Conservation (phyloP, 371 early-diverging fungal genomes). For the Mucor ambiguus region DNA sequence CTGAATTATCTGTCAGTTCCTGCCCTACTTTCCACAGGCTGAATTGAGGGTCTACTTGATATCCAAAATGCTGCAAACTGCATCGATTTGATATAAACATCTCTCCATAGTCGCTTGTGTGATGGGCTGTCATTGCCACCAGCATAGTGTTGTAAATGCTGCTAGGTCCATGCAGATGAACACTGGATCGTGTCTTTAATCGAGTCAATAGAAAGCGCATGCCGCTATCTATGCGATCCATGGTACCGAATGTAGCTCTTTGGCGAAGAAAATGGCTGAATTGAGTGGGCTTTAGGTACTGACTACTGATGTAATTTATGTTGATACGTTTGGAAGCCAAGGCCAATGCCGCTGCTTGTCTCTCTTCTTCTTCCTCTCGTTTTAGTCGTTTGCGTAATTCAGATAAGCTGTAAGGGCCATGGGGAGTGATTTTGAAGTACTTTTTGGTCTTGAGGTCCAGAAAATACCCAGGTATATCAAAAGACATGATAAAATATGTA, state of each 20-base stretch:
- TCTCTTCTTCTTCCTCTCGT: conserved; percentile 19
- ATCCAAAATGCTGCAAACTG: conserved; percentile 28
- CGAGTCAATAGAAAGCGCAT: neutral
- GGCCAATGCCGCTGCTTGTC: conserved; percentile 1
- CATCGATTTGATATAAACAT: neutral
- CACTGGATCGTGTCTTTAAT: conserved; percentile 2
- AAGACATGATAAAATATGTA: conserved; percentile 18
- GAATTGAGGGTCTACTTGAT: conserved; percentile 34
- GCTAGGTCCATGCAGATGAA: conserved; percentile 8
- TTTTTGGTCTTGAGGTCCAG: conserved; percentile 25
- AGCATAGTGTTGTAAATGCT: conserved; percentile 6
- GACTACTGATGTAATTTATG: neutral
- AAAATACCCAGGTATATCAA: conserved; percentile 33
- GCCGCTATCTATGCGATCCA: neutral
- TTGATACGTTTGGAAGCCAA: neutral
- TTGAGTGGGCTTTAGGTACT: neutral
- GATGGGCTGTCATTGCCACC: conserved; percentile 2
- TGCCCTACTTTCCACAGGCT: conserved; percentile 22
- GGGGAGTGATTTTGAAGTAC: conserved; percentile 20
- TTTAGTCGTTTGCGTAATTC: conserved; percentile 22
- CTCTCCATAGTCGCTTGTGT: conserved; percentile 13
- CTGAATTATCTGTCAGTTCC: neutral
- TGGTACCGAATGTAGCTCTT: neutral
- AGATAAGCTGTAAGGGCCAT: conserved; percentile 28
- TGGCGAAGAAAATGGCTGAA: conserved; percentile 13